These are phyloP conservation scores for Chytriomyces sp. DNA, from an alignment of 192 early-diverging fungal genomes.

Conservation along the genomic window DNA sequence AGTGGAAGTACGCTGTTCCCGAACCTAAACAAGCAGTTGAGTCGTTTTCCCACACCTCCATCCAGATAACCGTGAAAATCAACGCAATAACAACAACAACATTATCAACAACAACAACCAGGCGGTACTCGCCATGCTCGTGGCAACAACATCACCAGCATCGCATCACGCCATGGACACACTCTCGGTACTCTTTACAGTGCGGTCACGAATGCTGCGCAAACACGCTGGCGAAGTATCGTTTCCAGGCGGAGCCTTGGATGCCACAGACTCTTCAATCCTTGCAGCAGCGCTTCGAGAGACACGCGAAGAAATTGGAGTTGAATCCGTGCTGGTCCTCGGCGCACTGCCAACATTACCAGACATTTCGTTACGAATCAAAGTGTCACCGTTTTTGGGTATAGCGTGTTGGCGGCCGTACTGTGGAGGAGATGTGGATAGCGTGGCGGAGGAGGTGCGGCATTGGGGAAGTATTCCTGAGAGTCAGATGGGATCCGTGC, in stretches of 20 bases:
- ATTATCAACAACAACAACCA: background rate
- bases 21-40: constrained; percentile 1
- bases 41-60: background rate
- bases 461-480: background rate
- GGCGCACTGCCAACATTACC: constrained; percentile 60
- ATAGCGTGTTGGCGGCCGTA: background rate
- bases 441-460: background rate
- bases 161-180: constrained; percentile 48
- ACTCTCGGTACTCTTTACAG: constrained; percentile 78
- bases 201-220: constrained; percentile 67
- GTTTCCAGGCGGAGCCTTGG: constrained; percentile 55
- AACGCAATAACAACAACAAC: background rate
- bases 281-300: constrained; percentile 78
- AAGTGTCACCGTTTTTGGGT: constrained; percentile 40
- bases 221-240: constrained; percentile 75
- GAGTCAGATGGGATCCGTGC: background rate
- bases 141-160: background rate
- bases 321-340: constrained; percentile 62
- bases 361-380: constrained; percentile 35
- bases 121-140: background rate
- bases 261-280: constrained; percentile 60
- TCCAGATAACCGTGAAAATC: background rate
- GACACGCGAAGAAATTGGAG: constrained; percentile 77
- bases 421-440: background rate
- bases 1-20: constrained; percentile 9